Evolutionary conservation across 495 filamentous ascomycete genomes (phyloP).

Genomic region (Neurospora sublineolata): DNA sequence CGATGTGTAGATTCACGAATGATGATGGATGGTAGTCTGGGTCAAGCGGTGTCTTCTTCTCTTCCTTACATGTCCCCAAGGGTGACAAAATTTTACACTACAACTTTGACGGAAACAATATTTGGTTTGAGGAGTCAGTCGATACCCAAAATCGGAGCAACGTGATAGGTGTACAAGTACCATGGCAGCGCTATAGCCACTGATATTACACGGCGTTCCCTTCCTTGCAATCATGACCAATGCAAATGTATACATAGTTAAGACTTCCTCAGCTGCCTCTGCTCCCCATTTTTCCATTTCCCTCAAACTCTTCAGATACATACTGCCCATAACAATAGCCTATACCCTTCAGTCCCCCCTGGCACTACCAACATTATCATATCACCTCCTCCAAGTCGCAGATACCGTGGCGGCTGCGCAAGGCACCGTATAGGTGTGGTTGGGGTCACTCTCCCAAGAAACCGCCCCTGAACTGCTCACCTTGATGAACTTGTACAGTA

Average conservation of each 20-base stretch:
- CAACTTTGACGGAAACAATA: neutral
- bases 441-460: slow-evolving; percentile 53
- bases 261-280: neutral
- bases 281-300: neutral
- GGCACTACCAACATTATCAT: neutral
- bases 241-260: neutral
- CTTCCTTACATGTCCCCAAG: neutral
- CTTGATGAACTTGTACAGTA: slow-evolving; percentile 62
- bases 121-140: neutral
- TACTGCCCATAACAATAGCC: neutral
- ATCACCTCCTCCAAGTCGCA: slow-evolving; percentile 6
- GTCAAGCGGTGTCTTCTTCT: neutral
- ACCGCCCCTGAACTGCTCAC: slow-evolving; percentile 43
- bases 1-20: neutral
- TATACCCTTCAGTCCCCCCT: neutral
- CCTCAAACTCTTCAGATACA: neutral
- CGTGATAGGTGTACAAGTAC: neutral
- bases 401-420: slow-evolving; percentile 12
- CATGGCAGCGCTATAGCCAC: neutral
- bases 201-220: neutral
- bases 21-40: neutral
- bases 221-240: neutral
- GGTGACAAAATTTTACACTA: neutral
- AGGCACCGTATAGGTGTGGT: slow-evolving; percentile 47
- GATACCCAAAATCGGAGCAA: neutral